These are phyloP conservation scores for Pneumocystis sp. DNA, from an alignment of 1,139 yeast genomes.

Conservation along the genomic window DNA sequence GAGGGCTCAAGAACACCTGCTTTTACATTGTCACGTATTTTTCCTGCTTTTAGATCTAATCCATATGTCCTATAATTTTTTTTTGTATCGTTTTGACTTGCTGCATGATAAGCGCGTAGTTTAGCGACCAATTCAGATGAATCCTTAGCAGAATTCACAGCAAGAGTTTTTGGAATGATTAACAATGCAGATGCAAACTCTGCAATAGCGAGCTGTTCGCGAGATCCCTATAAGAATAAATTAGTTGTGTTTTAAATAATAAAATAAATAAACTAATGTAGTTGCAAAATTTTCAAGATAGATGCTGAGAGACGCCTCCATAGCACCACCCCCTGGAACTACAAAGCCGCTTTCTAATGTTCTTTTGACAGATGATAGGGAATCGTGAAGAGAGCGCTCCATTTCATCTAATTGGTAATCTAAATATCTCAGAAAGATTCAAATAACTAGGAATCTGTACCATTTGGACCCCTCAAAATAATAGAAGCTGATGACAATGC, in stretches of 20 bases:
- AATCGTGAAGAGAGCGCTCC: constrained; percentile 94
- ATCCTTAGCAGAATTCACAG: constrained; percentile 96
- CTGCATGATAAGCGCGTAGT: constrained; percentile 90
- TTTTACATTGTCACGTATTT: constrained; percentile 68
- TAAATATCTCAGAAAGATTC: neutral
- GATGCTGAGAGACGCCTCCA: constrained; percentile 87
- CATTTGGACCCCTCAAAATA: constrained; percentile 90
- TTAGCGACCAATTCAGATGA: constrained; percentile 88
- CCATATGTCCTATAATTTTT: constrained; percentile 84
- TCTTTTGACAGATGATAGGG: constrained; percentile 87
- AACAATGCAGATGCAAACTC: constrained; percentile 87
- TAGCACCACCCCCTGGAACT: constrained; percentile 99
- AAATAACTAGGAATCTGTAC: neutral
- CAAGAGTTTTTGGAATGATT: constrained; percentile 89
- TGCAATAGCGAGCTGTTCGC: constrained; percentile 96
- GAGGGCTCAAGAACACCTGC: constrained; percentile 94
- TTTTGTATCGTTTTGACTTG: constrained; percentile 78
- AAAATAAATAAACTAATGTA: constrained; percentile 31
- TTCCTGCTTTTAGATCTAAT: constrained; percentile 78
- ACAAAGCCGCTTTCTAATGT: constrained; percentile 88
- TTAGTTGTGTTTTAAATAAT: neutral
- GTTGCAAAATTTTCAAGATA: constrained; percentile 95
- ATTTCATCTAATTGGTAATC: constrained; percentile 88
- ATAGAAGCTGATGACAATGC: constrained; percentile 88
- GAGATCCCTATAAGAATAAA: constrained; percentile 48